These are phyloP conservation scores for Boechera retrofracta DNA, from an alignment of 345 rosid species.

Conservation along the genomic window DNA sequence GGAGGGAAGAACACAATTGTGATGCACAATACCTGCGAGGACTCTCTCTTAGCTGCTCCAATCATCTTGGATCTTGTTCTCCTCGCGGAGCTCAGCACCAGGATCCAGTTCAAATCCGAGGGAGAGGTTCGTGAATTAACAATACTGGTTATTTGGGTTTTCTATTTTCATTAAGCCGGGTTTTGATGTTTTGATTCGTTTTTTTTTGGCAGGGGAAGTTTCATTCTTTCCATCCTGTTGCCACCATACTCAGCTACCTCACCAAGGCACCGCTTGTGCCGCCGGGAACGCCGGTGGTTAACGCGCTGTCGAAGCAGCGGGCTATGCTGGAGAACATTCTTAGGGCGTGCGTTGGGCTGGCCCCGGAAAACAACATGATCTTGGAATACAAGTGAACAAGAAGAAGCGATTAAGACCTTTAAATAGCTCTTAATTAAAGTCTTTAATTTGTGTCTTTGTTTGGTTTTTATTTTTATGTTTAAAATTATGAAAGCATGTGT, in stretches of 20 bases:
- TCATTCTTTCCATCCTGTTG: slow-evolving; percentile 98
- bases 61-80: slow-evolving; percentile 95
- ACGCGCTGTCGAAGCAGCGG: slow-evolving; percentile 93
- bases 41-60: slow-evolving; percentile 97
- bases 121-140: slow-evolving; percentile 64
- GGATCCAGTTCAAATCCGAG: slow-evolving; percentile 90
- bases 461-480: slow-evolving; percentile 21
- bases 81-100: slow-evolving; percentile 92
- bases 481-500: slow-evolving; percentile 27
- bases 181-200: slow-evolving; percentile 2
- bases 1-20: slow-evolving; percentile 98
- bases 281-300: slow-evolving; percentile 94
- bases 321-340: slow-evolving; percentile 98
- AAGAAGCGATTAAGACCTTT: slow-evolving; percentile 15
- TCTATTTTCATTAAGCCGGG: neutral
- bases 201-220: slow-evolving; percentile 73
- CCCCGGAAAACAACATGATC: slow-evolving; percentile 99
- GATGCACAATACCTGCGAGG: slow-evolving; percentile 94
- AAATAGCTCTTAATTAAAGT: slow-evolving; percentile 17
- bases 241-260: slow-evolving; percentile 96
- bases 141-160: neutral
- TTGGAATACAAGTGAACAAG: slow-evolving; percentile 84
- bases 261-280: slow-evolving; percentile 99
- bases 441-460: slow-evolving; percentile 22
- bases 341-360: slow-evolving; percentile 93